Percentiles rank a stretch among this genome's conserved stretches.
phyloP scores from a whole-genome alignment of 1,284 basidiomycete species.

The Cryptococcus floricola region DNA sequence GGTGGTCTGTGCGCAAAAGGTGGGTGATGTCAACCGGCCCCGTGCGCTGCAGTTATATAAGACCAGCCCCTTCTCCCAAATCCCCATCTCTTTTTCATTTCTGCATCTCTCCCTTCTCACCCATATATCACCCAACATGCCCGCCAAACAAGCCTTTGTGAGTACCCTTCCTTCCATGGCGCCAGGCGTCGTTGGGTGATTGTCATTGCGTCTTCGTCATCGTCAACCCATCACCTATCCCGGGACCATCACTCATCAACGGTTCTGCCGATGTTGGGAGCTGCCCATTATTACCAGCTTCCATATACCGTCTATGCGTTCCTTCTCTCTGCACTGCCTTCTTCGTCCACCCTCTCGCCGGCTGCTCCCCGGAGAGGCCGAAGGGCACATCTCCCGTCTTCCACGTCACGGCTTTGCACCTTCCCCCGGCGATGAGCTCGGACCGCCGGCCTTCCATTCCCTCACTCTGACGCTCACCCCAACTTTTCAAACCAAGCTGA shows the following conservation, averaged over 20 bases:
- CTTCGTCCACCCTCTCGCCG: neutral
- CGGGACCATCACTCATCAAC: neutral
- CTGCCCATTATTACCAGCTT: no score
- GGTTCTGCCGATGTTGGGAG: neutral
- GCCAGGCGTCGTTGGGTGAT: neutral
- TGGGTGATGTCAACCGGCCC: neutral
- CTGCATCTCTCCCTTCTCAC: neutral
- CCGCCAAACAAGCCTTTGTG: constrained; percentile 8
- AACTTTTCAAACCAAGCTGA: neutral
- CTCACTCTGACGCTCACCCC: neutral
- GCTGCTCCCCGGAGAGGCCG: no score
- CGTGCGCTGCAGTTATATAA: neutral
- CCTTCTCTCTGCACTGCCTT: neutral
- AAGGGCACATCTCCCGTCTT: neutral
- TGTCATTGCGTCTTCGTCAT: no score
- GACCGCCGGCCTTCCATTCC: neutral
- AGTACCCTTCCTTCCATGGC: neutral
- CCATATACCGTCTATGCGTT: neutral
- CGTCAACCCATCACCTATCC: neutral
- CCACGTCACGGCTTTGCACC: neutral
- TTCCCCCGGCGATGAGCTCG: neutral
- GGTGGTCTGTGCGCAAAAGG: neutral
- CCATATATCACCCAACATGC: neutral
- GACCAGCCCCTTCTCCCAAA: neutral
- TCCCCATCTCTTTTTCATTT: neutral